Base-by-base conservation (phyloP, 352 stramenopile species). In the Pythium monospermum region DNA sequence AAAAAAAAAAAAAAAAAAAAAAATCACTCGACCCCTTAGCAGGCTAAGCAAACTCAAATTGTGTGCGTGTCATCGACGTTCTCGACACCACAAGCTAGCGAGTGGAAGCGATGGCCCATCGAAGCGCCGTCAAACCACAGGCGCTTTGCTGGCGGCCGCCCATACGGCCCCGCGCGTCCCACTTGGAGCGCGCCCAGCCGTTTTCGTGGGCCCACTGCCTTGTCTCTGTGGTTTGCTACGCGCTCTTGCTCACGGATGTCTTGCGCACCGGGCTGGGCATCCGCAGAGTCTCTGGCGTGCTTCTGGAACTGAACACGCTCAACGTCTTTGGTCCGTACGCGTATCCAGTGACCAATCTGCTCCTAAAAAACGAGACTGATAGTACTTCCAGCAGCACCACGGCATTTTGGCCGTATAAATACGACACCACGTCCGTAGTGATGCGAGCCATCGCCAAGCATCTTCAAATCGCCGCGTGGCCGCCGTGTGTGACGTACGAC, bases 391-490 rank as follows among this genome's bases (percentile, higher is more conserved):
- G 26, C 26, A 12, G 18, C 18, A 23, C 35, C 2, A 19, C 26
- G 19, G 11, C 5, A 0, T 64, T 40, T 26, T 69, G 61, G 61
- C 18, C 31, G 32, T 66, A 60, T 43, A 69, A 69, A 25, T 69
- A 60, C 43, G 52, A 69, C 33, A 58, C 57, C 15, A 69, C 57
- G 25, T 67, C 53, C 26, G 35, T 59, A 8, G 32, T 28, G 1
- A 48, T 66, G 48, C 58, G 62, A 11, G 49, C 52, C 11, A 31
- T 58, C 8, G 53, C 53, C 1, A n/a, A 59, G 35, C 22, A 44
- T 13, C 41, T 64, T 8, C 13, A 40, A 15, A 22, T 64, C 15
- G 3, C 26, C 5, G 15, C 47, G 6, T 66, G 57, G 57, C 21
- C 52, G 11, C 21, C 57, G n/a, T 66, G 61, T 25, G 32, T 66